Conservation (phyloP, 805 yeast species). For the Debaryomyces hansenii region DNA sequence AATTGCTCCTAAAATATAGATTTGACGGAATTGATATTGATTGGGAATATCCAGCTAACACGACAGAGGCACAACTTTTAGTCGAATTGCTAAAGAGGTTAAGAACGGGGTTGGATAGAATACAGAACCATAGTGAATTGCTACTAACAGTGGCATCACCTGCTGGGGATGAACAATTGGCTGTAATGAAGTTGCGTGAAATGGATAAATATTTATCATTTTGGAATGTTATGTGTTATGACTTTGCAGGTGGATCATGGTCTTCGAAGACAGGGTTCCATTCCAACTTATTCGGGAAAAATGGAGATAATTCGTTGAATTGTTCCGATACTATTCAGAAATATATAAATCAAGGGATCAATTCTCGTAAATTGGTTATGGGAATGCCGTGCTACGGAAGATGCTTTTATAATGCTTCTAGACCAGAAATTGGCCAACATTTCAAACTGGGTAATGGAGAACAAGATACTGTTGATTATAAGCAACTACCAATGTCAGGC, state of each 20-base stretch:
- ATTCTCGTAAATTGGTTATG: constrained; percentile 54
- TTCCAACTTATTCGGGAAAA: constrained; percentile 56
- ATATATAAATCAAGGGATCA: constrained; percentile 45
- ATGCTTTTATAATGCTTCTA: constrained; percentile 25
- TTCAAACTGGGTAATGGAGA: constrained; percentile 39
- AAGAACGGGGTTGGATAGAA: constrained; percentile 37
- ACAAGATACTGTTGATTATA: constrained; percentile 52
- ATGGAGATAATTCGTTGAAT: constrained; percentile 42
- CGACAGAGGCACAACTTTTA: constrained; percentile 46
- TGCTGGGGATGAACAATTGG: constrained; percentile 50
- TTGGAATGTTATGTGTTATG: constrained; percentile 93
- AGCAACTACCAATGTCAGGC: constrained; percentile 47
- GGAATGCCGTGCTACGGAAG: constrained; percentile 91
- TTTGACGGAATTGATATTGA: constrained; percentile 93
- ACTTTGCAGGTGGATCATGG: constrained; percentile 76
- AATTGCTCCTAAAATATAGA: constrained; percentile 51
- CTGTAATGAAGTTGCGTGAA: constrained; percentile 43
- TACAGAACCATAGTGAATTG: constrained; percentile 23
- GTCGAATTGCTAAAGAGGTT: constrained; percentile 42
- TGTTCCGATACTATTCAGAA: constrained; percentile 49
- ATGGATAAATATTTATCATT: constrained; percentile 60
- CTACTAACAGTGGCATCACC: constrained; percentile 78
- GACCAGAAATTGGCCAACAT: constrained; percentile 40
- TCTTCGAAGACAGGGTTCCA: constrained; percentile 61
- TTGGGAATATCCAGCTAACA: constrained; percentile 81